Evolutionary conservation across 2,329 filamentous ascomycete genomes (phyloP), one percentile per base, ranked within the genome.

Genomic region (Pyricularia grisea): DNA sequence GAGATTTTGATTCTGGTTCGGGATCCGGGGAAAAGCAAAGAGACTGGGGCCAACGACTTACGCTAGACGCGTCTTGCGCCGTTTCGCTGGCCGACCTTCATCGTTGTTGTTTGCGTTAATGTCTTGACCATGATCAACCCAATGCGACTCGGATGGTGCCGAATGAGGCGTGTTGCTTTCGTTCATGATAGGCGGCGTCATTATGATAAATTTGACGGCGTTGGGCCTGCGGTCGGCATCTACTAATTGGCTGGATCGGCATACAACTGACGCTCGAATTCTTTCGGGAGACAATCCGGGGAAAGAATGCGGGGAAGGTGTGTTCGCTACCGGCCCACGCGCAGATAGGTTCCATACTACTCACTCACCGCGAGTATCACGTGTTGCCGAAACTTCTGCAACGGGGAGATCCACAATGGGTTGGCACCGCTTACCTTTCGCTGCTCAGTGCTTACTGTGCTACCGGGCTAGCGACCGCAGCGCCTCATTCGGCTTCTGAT

Each of bases 41-140:
- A 63, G 28, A 61, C 23, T 17, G 28, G 25, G 23, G 12, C 17
- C 12, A 28, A 9, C 60, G 27, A 63, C 60, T 63, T 27, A 63
- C 60, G 68, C 68, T 14, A 69, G 64, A 27, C 68, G 63, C 25
- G 63, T 66, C 68, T 69, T 69, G 68, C 68, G 68, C 9, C 68
- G 68, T 30, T 69, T 69, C 27, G 63, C 55, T 20, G 64, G 68
- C 25, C 63, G 64, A 14, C 23, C 60, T 27, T 63, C 60, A 30
- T 63, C 60, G 12, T 28, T 63, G 60, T 63, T 63, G 25, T 17
- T 28, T 27, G 14, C 60, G 9, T 17, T 63, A 14, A 12, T 20
- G 10, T 30, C 60, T 20, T 63, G 25, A 14, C 60, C 60, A 14
- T 27, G 25, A 6, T 63, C 60, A 12, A 25, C 10, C 60, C 60